phyloP scores from a whole-genome alignment of 169 alveolate genomes.

The Cryptosporidium sp. region DNA sequence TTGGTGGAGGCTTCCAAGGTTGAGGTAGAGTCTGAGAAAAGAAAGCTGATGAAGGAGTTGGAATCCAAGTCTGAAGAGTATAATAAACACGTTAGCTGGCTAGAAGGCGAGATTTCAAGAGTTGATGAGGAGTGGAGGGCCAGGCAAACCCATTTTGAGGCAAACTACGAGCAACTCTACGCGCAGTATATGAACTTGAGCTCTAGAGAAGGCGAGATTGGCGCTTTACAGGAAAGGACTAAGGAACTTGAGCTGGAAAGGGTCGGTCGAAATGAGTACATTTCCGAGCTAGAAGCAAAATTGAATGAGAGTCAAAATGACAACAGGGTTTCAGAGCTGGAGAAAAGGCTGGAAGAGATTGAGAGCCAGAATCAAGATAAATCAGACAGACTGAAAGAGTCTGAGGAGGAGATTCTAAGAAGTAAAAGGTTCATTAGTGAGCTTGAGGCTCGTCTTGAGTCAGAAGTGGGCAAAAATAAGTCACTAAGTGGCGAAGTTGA shows the following conservation, averaged over 20 bases:
- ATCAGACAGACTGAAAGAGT: neutral
- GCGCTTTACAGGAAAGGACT: neutral
- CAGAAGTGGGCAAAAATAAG: neutral
- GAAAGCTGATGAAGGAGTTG: neutral
- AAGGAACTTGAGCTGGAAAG: neutral
- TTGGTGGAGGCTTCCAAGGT: neutral
- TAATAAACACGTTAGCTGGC: slow-evolving; percentile 22
- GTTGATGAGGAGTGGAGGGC: slow-evolving; percentile 68
- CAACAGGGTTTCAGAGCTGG: neutral
- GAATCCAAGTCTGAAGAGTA: slow-evolving; percentile 10
- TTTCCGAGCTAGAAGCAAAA: neutral
- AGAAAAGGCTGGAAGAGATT: neutral
- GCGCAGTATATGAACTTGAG: slow-evolving; percentile 23
- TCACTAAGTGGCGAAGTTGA: slow-evolving; percentile 2
- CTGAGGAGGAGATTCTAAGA: slow-evolving; percentile 14
- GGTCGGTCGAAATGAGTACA: neutral
- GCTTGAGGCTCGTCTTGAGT: slow-evolving; percentile 8
- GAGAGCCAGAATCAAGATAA: neutral
- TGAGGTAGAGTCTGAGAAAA: neutral
- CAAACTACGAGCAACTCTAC: slow-evolving; percentile 53
- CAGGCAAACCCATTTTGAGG: slow-evolving; percentile 38
- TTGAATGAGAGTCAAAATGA: neutral
- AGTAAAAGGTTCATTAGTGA: neutral
- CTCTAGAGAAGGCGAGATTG: slow-evolving; percentile 24
- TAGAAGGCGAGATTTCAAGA: slow-evolving; percentile 2